Percentiles rank a stretch among this genome's conserved stretches.
phyloP scores from a whole-genome alignment of 805 yeast species.

The Saccharomycopsis amapae region DNA sequence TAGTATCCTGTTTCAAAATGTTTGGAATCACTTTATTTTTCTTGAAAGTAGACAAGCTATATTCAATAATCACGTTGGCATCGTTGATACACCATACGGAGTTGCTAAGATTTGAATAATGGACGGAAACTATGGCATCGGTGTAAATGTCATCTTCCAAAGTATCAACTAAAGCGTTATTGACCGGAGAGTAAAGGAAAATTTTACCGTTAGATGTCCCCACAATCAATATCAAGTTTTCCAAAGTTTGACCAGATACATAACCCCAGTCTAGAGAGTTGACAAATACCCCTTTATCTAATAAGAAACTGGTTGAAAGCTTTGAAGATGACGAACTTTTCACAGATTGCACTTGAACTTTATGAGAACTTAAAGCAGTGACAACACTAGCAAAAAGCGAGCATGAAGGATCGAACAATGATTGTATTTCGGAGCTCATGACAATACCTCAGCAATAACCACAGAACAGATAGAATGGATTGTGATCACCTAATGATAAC shows the following conservation, averaged over 20 bases:
- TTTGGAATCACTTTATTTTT: slow-evolving; percentile 14
- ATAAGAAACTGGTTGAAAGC: slow-evolving; percentile 41
- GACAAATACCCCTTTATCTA: slow-evolving; percentile 45
- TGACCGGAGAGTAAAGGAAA: slow-evolving; percentile 59
- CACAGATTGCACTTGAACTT: slow-evolving; percentile 55
- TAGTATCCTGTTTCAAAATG: slow-evolving; percentile 24
- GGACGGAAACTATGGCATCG: slow-evolving; percentile 44
- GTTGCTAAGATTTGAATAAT: slow-evolving; percentile 35
- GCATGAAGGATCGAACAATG: slow-evolving; percentile 58
- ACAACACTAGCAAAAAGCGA: slow-evolving; percentile 56
- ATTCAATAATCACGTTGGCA: slow-evolving; percentile 51
- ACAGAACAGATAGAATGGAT: no score
- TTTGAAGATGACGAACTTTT: slow-evolving; percentile 29
- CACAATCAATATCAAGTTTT: slow-evolving; percentile 45
- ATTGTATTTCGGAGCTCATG: slow-evolving; percentile 26
- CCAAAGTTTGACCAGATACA: slow-evolving; percentile 26
- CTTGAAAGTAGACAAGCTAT: slow-evolving; percentile 43
- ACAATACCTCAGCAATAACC: not conserved
- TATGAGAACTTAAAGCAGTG: slow-evolving; percentile 64
- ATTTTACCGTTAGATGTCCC: slow-evolving; percentile 62
- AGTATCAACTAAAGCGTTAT: slow-evolving; percentile 48
- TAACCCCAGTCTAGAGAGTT: slow-evolving; percentile 50
- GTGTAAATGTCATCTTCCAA: slow-evolving; percentile 38
- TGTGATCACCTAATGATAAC: no score
- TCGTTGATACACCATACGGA: slow-evolving; percentile 56